A percentile compares a stretch with the other conserved stretches of the same genome.
These are phyloP conservation scores for Lecanicillium sp. DNA, from an alignment of 2,329 filamentous ascomycete species.

Conservation along the genomic window DNA sequence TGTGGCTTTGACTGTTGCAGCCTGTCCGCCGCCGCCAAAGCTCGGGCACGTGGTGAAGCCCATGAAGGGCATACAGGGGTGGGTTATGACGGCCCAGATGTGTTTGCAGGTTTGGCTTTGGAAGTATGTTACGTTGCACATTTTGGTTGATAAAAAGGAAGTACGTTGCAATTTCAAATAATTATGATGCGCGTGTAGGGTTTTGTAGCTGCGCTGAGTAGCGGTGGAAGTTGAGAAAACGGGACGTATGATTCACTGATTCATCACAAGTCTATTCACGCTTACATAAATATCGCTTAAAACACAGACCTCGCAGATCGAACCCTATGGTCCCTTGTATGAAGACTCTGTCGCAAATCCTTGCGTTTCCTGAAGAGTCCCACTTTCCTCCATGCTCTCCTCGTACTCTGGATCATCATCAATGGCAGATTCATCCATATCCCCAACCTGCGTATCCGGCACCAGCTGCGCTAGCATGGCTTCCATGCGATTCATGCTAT, in stretches of 20 bases:
- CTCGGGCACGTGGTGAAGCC: constrained; percentile 41
- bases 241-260: too few species aligned
- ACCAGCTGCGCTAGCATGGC: constrained; percentile 34
- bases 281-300: too few species aligned
- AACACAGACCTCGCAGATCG: too few species aligned
- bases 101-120: constrained; percentile 42
- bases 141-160: constrained; percentile 17
- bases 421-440: constrained; percentile 15
- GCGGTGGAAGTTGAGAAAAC: too few species aligned
- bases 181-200: too few species aligned
- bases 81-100: constrained; percentile 41
- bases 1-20: constrained; percentile 9
- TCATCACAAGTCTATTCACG: too few species aligned
- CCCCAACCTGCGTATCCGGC: constrained; percentile 12
- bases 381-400: constrained; percentile 12
- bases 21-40: constrained; percentile 28
- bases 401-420: constrained; percentile 18
- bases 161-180: too few species aligned
- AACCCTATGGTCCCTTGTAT: too few species aligned
- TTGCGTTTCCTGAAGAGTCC: too few species aligned
- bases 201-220: too few species aligned
- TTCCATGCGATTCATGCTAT: constrained; percentile 39
- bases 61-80: constrained; percentile 39
- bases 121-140: constrained; percentile 43
- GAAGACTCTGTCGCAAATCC: too few species aligned